These are phyloP conservation scores for Heritiera fomes DNA, from an alignment of 345 rosid species.

Conservation along the genomic window DNA sequence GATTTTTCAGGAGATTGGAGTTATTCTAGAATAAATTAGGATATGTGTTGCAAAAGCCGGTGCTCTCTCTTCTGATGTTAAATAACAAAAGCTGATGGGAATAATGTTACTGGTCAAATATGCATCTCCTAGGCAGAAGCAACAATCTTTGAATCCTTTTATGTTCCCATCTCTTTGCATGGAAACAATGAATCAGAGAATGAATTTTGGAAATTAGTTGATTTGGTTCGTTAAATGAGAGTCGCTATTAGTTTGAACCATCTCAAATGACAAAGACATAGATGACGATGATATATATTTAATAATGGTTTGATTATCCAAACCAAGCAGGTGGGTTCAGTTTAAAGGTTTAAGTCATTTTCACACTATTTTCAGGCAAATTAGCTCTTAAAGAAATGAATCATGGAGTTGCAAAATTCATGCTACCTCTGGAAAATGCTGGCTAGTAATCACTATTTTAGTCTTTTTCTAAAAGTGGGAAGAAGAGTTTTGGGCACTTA, in stretches of 20 bases:
- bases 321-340: not conserved
- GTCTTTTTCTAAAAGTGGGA: constrained; percentile 3
- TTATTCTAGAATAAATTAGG: not conserved
- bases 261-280: not conserved
- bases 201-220: too few relatives aligned
- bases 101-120: too few relatives aligned
- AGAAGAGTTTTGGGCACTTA: constrained; percentile 6
- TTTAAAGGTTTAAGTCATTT: not conserved
- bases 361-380: not conserved
- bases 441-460: constrained; percentile 1
- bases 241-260: not conserved
- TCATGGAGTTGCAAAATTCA: not conserved
- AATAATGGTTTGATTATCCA: not conserved
- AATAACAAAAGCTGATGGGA: too few relatives aligned
- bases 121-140: too few relatives aligned
- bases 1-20: not conserved
- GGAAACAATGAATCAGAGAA: too few relatives aligned
- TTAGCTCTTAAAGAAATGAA: not conserved
- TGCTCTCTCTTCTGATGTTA: too few relatives aligned
- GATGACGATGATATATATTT: not conserved
- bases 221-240: too few relatives aligned
- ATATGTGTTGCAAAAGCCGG: too few relatives aligned
- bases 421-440: not conserved
- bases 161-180: too few relatives aligned
- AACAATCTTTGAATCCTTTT: too few relatives aligned